phyloP scores from a whole-genome alignment of 805 yeast species.

The Nakazawaea ambrosiae region DNA sequence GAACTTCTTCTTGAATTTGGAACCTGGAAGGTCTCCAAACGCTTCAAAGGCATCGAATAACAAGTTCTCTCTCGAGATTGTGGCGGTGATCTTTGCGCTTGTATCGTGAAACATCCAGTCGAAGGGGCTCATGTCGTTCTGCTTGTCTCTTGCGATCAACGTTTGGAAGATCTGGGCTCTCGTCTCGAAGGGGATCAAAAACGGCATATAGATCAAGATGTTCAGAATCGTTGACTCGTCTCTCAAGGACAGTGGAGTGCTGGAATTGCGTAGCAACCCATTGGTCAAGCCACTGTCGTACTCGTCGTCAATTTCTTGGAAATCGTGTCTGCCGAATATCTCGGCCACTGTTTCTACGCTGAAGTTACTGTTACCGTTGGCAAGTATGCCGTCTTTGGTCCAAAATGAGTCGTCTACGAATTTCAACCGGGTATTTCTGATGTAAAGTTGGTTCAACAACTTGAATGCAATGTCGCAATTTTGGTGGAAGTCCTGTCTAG shows the following conservation, averaged over 20 bases:
- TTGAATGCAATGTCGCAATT: slow-evolving; percentile 32
- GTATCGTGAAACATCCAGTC: not conserved
- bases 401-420: slow-evolving; percentile 49
- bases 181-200: slow-evolving; percentile 66
- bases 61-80: slow-evolving; percentile 62
- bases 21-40: slow-evolving; percentile 44
- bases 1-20: slow-evolving; percentile 49
- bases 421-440: slow-evolving; percentile 55
- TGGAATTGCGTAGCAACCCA: too few relatives aligned
- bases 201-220: slow-evolving; percentile 62
- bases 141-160: slow-evolving; percentile 49
- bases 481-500: slow-evolving; percentile 14
- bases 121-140: slow-evolving; percentile 17
- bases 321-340: not conserved
- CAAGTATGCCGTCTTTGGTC: slow-evolving; percentile 26
- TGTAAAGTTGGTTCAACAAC: slow-evolving; percentile 56
- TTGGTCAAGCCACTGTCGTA: too few relatives aligned
- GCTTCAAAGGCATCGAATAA: slow-evolving; percentile 67
- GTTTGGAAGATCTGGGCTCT: slow-evolving; percentile 69
- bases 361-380: not conserved
- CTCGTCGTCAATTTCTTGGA: slow-evolving; percentile 1
- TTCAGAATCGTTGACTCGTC: slow-evolving; percentile 27
- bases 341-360: slow-evolving; percentile 12
- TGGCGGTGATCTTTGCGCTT: slow-evolving; percentile 30
- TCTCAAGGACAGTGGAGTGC: too few relatives aligned